These are phyloP conservation scores for Pythium sp. DNA, from an alignment of 352 stramenopile genomes.

Conservation along the genomic window DNA sequence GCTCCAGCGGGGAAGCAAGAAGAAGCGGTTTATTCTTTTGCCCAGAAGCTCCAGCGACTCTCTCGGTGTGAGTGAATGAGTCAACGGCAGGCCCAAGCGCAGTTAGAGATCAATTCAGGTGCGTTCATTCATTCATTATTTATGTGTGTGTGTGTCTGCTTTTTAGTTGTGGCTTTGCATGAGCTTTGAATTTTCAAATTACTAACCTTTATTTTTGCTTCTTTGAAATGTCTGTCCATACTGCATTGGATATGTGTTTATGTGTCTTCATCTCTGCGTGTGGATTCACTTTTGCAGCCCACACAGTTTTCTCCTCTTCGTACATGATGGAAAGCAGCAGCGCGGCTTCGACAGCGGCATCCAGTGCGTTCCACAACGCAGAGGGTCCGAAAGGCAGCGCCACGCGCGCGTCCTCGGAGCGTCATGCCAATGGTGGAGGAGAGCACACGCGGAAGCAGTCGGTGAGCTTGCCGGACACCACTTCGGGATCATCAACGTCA, in stretches of 20 bases:
- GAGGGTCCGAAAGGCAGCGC: slow-evolving; percentile 9
- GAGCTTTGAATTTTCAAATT: not conserved
- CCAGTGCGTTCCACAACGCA: slow-evolving; percentile 14
- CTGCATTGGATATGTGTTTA: not conserved
- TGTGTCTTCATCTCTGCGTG: not conserved
- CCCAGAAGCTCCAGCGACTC: not conserved
- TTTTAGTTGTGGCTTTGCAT: not conserved
- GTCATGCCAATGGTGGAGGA: slow-evolving; percentile 9
- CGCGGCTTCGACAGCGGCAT: slow-evolving; percentile 8
- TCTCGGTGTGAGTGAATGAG: slow-evolving; percentile 14
- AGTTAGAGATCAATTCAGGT: slow-evolving; percentile 15
- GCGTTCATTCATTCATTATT: not conserved
- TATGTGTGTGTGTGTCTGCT: not conserved
- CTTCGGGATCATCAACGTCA: slow-evolving; percentile 14
- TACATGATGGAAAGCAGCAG: slow-evolving; percentile 22
- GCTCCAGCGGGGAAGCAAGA: not conserved
- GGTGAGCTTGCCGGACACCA: slow-evolving; percentile 5
- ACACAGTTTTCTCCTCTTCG: slow-evolving; percentile 10
- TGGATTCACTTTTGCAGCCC: not conserved
- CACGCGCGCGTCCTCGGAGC: slow-evolving; percentile 9
- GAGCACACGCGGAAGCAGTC: slow-evolving; percentile 17
- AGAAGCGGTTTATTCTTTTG: not conserved
- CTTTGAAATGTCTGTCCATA: not conserved
- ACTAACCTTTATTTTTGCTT: not conserved
- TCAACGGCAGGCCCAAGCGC: slow-evolving; percentile 13